A percentile compares a stretch with the other conserved stretches of the same genome.
These are phyloP conservation scores for Aotearoamyces nothofagi DNA, from an alignment of 2,329 filamentous ascomycete species.

Conservation along the genomic window DNA sequence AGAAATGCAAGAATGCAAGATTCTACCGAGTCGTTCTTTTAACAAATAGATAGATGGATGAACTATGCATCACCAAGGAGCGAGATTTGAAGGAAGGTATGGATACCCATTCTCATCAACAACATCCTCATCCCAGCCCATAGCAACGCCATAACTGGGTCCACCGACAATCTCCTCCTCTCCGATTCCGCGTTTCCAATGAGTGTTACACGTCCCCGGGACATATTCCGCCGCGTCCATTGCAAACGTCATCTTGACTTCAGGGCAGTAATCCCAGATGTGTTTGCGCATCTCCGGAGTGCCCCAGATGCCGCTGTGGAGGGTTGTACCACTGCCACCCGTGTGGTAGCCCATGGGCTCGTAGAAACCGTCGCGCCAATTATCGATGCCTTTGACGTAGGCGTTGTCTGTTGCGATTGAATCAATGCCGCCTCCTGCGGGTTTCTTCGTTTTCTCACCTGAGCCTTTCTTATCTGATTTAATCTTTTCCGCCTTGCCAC, in stretches of 20 bases:
- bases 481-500: slow-evolving; percentile 20
- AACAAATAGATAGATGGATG: no score
- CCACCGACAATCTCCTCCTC: neutral
- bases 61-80: neutral
- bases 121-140: no score
- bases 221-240: slow-evolving; percentile 38
- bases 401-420: slow-evolving; percentile 12
- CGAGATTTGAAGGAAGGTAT: neutral
- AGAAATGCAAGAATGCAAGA: no score
- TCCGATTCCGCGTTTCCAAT: slow-evolving; percentile 24
- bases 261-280: slow-evolving; percentile 41
- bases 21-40: no score
- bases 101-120: neutral
- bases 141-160: no score
- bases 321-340: slow-evolving; percentile 29
- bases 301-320: slow-evolving; percentile 33
- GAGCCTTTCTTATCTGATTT: slow-evolving; percentile 9
- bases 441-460: slow-evolving; percentile 11
- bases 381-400: slow-evolving; percentile 28
- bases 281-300: slow-evolving; percentile 29
- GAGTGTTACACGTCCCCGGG: slow-evolving; percentile 28
- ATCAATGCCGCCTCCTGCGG: slow-evolving; percentile 12
- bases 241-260: slow-evolving; percentile 39
- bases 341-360: slow-evolving; percentile 44
- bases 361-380: slow-evolving; percentile 36